Conservation (phyloP, 2,329 filamentous ascomycete genomes). For the Alternaria gansuensis region DNA sequence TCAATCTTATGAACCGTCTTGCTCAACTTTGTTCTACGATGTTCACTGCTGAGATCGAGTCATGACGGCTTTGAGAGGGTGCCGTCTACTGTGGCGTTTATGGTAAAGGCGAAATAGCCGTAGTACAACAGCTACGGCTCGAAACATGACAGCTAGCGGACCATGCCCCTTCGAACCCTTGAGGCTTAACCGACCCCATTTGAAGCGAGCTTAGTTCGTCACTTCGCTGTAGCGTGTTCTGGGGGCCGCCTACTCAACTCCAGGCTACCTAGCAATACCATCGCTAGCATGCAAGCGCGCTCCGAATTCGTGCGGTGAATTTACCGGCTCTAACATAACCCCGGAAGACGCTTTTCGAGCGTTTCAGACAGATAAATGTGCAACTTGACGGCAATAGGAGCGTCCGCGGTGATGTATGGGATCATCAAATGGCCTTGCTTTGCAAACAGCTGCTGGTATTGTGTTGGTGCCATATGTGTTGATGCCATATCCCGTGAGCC, state of each 20-base stretch:
- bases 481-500: constrained; percentile 10
- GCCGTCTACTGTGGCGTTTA: constrained; percentile 25
- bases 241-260: not conserved
- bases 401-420: constrained; percentile 16
- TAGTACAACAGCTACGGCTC: constrained; percentile 18
- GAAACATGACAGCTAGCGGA: constrained; percentile 25
- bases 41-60: constrained; percentile 23
- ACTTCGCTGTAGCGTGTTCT: constrained; percentile 6
- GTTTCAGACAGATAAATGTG: constrained; percentile 16
- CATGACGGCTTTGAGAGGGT: constrained; percentile 13
- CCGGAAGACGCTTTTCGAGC: constrained; percentile 6
- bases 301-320: not conserved
- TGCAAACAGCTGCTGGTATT: constrained; percentile 5
- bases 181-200: constrained; percentile 16
- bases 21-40: constrained; percentile 16
- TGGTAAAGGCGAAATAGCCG: constrained; percentile 19
- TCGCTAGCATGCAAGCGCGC: constrained; percentile 1
- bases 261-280: constrained; percentile 1
- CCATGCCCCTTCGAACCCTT: constrained; percentile 14
- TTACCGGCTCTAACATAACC: constrained; percentile 2
- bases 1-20: constrained; percentile 19
- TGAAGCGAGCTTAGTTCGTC: constrained; percentile 15
- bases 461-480: constrained; percentile 15
- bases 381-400: constrained; percentile 10
- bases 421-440: constrained; percentile 5